Percentiles rank a stretch among this genome's conserved stretches.
phyloP scores from a whole-genome alignment of 768 basidiomycete species.

The Mycena capillaripes region DNA sequence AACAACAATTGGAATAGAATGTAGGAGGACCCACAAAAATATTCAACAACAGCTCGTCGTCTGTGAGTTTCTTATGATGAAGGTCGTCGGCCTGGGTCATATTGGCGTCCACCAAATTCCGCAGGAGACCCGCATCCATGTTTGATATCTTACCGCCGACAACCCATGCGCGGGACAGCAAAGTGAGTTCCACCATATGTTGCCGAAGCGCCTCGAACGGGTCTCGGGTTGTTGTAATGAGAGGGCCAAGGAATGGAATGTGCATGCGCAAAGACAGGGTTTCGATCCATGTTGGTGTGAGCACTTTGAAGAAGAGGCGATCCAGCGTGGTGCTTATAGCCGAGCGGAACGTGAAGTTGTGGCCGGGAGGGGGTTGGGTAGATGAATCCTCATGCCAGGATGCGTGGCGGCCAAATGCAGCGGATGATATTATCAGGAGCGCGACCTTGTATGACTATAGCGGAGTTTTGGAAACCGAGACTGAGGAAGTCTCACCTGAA shows the following conservation, averaged over 20 bases:
- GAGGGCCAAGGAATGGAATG: constrained; percentile 53
- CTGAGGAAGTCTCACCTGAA: no score
- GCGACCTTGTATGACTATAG: constrained; percentile 34
- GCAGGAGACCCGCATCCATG: constrained; percentile 55
- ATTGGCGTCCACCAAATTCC: constrained; percentile 63
- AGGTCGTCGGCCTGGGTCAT: constrained; percentile 50
- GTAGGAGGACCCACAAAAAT: constrained; percentile 55
- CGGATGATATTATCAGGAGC: constrained; percentile 56
- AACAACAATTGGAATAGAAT: background rate
- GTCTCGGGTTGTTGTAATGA: constrained; percentile 43
- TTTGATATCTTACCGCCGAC: constrained; percentile 41
- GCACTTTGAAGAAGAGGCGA: constrained; percentile 44
- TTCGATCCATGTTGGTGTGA: constrained; percentile 53
- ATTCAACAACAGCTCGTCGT: constrained; percentile 63
- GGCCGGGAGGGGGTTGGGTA: constrained; percentile 44
- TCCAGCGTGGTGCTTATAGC: constrained; percentile 49
- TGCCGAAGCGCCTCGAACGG: constrained; percentile 53
- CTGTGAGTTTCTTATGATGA: constrained; percentile 50
- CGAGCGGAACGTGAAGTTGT: constrained; percentile 50
- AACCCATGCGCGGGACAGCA: constrained; percentile 53
- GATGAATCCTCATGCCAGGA: constrained; percentile 49
- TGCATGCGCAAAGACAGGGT: constrained; percentile 43
- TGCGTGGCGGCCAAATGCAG: constrained; percentile 56
- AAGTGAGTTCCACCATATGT: constrained; percentile 59
- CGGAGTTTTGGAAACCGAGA: no score